Evolutionary conservation across 108 stramenopile genomes (phyloP), one percentile per base, ranked within the genome.

Genomic region (Pseudonitzschia multiseries): DNA sequence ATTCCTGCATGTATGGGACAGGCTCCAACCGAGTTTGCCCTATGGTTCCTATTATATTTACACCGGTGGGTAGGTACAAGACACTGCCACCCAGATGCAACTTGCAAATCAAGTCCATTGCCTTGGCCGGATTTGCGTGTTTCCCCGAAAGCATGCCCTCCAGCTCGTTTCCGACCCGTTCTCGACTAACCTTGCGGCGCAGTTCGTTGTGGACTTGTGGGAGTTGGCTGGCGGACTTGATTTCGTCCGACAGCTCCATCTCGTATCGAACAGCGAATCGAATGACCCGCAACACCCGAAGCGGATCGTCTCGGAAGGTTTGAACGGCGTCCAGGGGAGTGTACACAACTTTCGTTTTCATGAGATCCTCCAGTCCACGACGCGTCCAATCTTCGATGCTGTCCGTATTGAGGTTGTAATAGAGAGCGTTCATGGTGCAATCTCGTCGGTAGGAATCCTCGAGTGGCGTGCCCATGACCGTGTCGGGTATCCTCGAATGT

Each of bases 371-470:
- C 22, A 96, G 26, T 17, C 97, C 95, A 31, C 89, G 77, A 9
- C 82, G 78, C 0, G 96, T 97, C 89, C 91, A 93, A 80, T 98
- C 98, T 83, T 98, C 98, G 13, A 98, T 72, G 9, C 68, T 41
- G 4, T 77, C 41, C 0, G 89, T 86, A 24, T 91, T 81, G 22
- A 97, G 74, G 79, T 99, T 99, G 89, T 85, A 97, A 76, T 96
- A 99, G 31, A 99, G 76, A 1, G 97, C 87, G 81, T 99, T 99
- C 62, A 97, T 84, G 21, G 96, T 97, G 70, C 97, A 97, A 76
- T 99, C 98, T 65, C 98, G 80, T 14, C 98, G 92, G 15, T 80
- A 62, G 4, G 98, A 92, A 84, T 99, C 97, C 68, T 97, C 93
- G 52, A 82, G 62, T 8, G 97, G 93, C n/a, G 93, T 92, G 4